Percentiles rank a stretch among this genome's conserved stretches.
phyloP scores from a whole-genome alignment of 225 moss, liverwort and hornwort genomes.

The Bryoerythrophyllum caledonicum region DNA sequence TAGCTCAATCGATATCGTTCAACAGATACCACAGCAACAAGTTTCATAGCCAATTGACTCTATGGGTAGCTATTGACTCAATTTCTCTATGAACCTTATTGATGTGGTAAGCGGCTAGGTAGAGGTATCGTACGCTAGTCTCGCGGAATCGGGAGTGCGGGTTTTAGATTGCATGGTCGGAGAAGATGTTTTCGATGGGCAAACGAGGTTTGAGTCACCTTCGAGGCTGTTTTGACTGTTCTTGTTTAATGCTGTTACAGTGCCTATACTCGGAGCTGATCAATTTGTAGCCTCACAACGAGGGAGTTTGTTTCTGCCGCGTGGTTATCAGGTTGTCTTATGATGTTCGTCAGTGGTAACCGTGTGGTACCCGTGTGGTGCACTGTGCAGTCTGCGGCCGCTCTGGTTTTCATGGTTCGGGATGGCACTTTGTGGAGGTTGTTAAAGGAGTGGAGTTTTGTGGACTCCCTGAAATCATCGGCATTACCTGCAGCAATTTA shows the following conservation, averaged over 20 bases:
- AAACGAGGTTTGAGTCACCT: background rate
- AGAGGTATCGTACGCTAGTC: conserved; percentile 2
- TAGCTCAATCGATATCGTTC: too few species aligned
- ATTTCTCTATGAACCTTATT: background rate
- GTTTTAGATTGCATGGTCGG: background rate
- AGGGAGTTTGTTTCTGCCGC: background rate
- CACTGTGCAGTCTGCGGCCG: conserved; percentile 74
- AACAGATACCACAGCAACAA: too few species aligned
- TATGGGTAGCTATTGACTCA: too few species aligned
- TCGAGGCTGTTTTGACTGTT: background rate
- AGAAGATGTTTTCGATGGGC: background rate
- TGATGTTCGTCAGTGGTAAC: conserved; percentile 15
- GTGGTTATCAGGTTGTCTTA: background rate
- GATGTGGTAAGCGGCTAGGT: background rate
- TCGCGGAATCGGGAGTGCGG: conserved; percentile 8
- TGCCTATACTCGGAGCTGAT: background rate
- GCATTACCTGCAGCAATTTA: conserved; percentile 91
- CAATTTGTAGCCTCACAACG: background rate
- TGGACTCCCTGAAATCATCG: conserved; percentile 73
- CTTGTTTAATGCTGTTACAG: background rate
- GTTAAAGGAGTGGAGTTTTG: conserved; percentile 69
- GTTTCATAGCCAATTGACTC: too few species aligned
- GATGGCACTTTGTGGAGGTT: conserved; percentile 58
- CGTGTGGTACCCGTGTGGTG: conserved; percentile 22
- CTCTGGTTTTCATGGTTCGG: conserved; percentile 56